Evolutionary conservation across 441 rosid genomes (phyloP).

Genomic region (Metrosideros polymorpha): DNA sequence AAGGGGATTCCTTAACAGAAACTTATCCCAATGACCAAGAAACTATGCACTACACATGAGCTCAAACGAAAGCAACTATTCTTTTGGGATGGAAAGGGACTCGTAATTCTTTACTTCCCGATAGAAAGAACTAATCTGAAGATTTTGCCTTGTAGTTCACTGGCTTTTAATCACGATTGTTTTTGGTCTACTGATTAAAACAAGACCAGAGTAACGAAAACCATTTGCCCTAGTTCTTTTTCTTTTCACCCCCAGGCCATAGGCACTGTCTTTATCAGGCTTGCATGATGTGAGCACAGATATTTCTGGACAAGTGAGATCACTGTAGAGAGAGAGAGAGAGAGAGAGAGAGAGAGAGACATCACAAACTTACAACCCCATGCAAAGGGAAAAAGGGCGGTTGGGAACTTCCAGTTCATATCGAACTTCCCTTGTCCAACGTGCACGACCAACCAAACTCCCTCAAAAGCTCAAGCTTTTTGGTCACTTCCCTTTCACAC

Average conservation of each 20-base stretch:
- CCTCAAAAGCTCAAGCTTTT: background rate
- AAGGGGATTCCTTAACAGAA: background rate
- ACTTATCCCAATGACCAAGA: background rate
- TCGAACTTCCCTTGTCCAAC: constrained; percentile 35
- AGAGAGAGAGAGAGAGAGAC: constrained; percentile 2
- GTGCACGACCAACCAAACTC: constrained; percentile 13
- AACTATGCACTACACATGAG: background rate
- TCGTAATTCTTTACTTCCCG: background rate
- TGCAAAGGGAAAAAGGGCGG: constrained; percentile 24
- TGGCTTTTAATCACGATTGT: background rate
- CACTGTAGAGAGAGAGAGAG: background rate
- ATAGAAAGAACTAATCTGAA: background rate
- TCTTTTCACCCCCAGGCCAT: background rate
- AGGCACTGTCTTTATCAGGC: background rate
- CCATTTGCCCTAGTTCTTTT: background rate
- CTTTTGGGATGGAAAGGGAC: background rate
- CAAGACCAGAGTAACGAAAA: background rate
- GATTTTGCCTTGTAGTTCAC: background rate
- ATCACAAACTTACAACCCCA: constrained; percentile 10
- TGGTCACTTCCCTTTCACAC: background rate
- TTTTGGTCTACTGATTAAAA: background rate
- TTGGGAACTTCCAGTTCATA: constrained; percentile 38
- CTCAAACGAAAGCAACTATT: background rate
- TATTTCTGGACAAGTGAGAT: background rate
- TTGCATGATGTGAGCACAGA: background rate